Evolutionary conservation across 495 filamentous ascomycete genomes (phyloP).

Genomic region (Aspergillus sclerotiicarbonarius): DNA sequence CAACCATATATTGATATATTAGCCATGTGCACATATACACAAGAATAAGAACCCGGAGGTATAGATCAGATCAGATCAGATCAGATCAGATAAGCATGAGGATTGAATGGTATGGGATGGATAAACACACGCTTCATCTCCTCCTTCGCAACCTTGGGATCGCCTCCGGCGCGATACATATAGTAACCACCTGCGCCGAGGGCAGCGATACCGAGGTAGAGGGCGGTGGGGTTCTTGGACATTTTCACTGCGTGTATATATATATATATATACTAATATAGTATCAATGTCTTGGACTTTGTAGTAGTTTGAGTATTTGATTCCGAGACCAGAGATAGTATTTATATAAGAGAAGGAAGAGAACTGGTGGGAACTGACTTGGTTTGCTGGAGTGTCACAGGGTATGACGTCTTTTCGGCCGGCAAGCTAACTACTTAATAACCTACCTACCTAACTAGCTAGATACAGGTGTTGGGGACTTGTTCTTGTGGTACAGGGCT

Average conservation of each 20-base stretch:
- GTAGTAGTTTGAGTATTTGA: neutral
- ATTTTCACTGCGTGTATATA: slow-evolving; percentile 23
- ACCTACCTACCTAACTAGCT: no score
- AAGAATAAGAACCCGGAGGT: no score
- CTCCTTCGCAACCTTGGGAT: slow-evolving; percentile 77
- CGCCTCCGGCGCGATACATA: slow-evolving; percentile 82
- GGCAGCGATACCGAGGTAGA: slow-evolving; percentile 60
- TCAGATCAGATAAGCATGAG: no score
- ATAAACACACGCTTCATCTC: slow-evolving; percentile 68
- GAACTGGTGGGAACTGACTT: neutral
- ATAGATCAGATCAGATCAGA: no score
- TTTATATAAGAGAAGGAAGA: neutral
- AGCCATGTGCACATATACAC: no score
- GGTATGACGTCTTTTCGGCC: slow-evolving; percentile 14
- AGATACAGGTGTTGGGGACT: no score
- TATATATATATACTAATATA: no score
- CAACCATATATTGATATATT: slow-evolving; percentile 1
- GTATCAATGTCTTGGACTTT: neutral
- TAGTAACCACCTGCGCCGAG: slow-evolving; percentile 81
- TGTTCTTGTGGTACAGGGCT: no score
- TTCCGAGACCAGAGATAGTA: neutral
- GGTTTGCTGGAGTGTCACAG: neutral
- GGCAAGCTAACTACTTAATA: neutral
- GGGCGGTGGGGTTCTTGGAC: slow-evolving; percentile 52
- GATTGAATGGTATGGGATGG: no score